Evolutionary conservation across 352 stramenopile genomes (phyloP).

Genomic region (Phytophthora sp.): DNA sequence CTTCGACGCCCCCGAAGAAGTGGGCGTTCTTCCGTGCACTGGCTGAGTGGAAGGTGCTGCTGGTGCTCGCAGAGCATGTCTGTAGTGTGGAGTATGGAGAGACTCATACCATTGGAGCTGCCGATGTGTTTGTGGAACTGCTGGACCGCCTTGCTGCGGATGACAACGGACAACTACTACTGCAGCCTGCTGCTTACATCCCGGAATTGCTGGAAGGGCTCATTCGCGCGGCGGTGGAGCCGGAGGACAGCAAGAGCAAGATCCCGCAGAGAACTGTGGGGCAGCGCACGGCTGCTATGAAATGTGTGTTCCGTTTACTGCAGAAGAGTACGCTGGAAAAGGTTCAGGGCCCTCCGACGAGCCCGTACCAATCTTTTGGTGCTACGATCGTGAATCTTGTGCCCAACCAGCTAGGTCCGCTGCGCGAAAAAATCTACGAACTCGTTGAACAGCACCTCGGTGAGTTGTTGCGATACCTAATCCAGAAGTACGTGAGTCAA

Average conservation of each 20-base stretch:
- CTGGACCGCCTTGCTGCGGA: conserved; percentile 87
- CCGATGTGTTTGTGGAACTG: conserved; percentile 90
- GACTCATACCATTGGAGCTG: conserved; percentile 76
- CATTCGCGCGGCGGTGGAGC: conserved; percentile 62
- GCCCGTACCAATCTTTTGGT: conserved; percentile 87
- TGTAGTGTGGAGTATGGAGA: conserved; percentile 68
- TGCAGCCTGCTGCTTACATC: conserved; percentile 86
- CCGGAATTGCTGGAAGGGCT: conserved; percentile 84
- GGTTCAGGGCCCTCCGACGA: conserved; percentile 78
- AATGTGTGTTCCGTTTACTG: conserved; percentile 77
- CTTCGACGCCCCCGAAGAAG: conserved; percentile 76
- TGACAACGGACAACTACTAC: conserved; percentile 87
- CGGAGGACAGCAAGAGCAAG: conserved; percentile 34
- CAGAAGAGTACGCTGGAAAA: conserved; percentile 81
- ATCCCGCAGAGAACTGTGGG: conserved; percentile 42
- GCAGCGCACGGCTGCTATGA: conserved; percentile 85
- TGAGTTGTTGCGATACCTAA: conserved; percentile 73
- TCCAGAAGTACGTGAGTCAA: conserved; percentile 80
- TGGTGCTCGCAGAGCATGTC: conserved; percentile 84
- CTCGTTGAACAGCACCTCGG: conserved; percentile 69
- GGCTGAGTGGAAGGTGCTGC: conserved; percentile 89
- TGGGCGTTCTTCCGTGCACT: conserved; percentile 89
- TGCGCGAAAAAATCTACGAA: conserved; percentile 77
- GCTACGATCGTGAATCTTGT: conserved; percentile 87
- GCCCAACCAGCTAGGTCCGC: conserved; percentile 74